phyloP scores from a whole-genome alignment of 2,329 filamentous ascomycete species.

The Trichoderma atroviride region DNA sequence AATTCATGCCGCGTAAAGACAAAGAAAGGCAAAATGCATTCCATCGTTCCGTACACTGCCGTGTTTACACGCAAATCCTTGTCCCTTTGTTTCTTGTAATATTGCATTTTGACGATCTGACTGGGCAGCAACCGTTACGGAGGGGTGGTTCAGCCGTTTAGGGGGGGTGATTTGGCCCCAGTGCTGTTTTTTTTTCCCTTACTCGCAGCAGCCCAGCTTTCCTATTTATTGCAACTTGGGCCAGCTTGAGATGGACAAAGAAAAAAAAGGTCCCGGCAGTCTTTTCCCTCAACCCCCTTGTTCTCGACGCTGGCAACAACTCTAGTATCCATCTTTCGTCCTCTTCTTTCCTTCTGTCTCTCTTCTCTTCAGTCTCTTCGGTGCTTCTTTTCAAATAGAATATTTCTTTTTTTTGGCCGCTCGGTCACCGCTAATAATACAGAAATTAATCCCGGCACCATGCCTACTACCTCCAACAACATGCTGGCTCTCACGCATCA shows the following conservation, averaged over 20 bases:
- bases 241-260: conserved; percentile 6
- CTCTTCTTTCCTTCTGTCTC: background rate
- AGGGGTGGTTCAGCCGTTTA: conserved; percentile 1
- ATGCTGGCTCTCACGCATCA: conserved; percentile 37
- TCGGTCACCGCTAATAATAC: conserved; percentile 19
- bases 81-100: background rate
- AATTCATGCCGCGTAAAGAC: background rate
- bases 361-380: background rate
- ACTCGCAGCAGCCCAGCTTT: background rate
- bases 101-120: background rate
- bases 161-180: background rate
- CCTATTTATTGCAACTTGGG: conserved; percentile 20
- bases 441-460: conserved; percentile 23
- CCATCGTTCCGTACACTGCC: background rate
- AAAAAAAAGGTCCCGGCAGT: background rate
- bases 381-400: background rate
- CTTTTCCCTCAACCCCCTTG: background rate
- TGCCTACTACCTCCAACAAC: conserved; percentile 33
- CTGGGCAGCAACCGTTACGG: conserved; percentile 25
- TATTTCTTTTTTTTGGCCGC: conserved; percentile 2
- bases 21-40: background rate
- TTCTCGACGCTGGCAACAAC: background rate
- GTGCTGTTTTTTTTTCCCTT: background rate
- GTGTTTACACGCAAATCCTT: conserved; percentile 16
- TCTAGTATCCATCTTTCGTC: background rate